phyloP scores from a whole-genome alignment of 75 land plant species.

The Adiantum capillusveneris region DNA sequence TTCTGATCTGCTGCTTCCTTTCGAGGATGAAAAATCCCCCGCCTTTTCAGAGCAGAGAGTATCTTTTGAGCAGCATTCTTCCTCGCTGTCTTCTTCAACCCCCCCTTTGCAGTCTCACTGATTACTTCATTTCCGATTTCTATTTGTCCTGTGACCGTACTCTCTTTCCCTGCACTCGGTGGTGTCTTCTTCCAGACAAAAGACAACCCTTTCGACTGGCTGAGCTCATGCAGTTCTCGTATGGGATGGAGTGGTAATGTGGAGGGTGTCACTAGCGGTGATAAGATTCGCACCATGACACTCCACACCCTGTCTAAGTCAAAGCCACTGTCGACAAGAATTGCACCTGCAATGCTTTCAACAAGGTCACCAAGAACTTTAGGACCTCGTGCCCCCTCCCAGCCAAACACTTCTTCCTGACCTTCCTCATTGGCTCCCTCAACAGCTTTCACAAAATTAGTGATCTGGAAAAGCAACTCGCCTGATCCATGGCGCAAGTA shows the following conservation, averaged over 20 bases:
- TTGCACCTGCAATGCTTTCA: constrained; percentile 97
- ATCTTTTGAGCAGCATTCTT: constrained; percentile 50
- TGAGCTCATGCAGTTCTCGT: constrained; percentile 64
- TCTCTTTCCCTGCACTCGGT: constrained; percentile 21
- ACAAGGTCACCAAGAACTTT: constrained; percentile 93
- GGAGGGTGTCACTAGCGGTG: constrained; percentile 88
- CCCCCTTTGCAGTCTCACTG: constrained; percentile 30
- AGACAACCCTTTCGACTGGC: constrained; percentile 46
- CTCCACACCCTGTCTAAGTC: constrained; percentile 70
- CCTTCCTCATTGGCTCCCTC: constrained; percentile 11
- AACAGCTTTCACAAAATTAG: constrained; percentile 37
- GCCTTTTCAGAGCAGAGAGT: constrained; percentile 2
- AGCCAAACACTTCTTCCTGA: constrained; percentile 42
- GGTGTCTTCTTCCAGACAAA: constrained; percentile 24
- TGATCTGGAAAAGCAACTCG: constrained; percentile 48
- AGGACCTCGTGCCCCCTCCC: constrained; percentile 52
- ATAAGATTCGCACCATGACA: constrained; percentile 60
- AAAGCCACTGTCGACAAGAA: constrained; percentile 64
- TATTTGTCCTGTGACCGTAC: constrained; percentile 37
- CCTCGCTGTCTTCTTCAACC: constrained; percentile 46
- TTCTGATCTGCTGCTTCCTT: neutral
- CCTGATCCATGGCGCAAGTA: constrained; percentile 70
- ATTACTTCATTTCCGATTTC: constrained; percentile 40
- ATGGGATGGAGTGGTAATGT: constrained; percentile 64
- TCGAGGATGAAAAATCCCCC: constrained; percentile 5